Base-by-base conservation (phyloP, 1,284 basidiomycete species). In the Pascua sp. region DNA sequence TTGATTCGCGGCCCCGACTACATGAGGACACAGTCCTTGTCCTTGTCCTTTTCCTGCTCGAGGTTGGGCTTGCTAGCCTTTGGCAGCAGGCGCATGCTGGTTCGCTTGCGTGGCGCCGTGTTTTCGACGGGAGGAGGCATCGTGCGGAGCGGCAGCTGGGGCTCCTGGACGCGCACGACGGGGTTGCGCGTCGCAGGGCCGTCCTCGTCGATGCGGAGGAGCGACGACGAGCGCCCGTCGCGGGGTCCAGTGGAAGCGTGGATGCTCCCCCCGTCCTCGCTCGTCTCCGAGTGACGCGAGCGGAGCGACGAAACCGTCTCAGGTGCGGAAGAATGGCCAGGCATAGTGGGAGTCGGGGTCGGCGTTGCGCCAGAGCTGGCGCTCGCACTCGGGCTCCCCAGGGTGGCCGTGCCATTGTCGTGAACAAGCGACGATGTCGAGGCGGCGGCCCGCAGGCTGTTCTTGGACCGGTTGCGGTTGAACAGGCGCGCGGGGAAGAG, bases 201-300 rank as follows among this genome's bases (percentile, higher is more conserved):
- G 41, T 62, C 60, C 57, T 62, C 60, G 43, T 62, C 60, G 39
- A 62, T 62, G 24, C 60, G 60, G 32, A 62, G 49, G 13, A 62
- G 57, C 10, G 55, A 49, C 16, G 51, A 53, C 8, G 53, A 56
- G 12, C 50, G 56, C 24, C 24, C 24, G 48, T 55, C 53, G 24
- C 54, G 60, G 5, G 51, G 49, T 10, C 38, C 47, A 15, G 50
- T 52, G 43, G 44, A 51, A 5, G 18, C 24, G 24, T 32, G 24
- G 24, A 32, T 32, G 24, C 24, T 32, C 24, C 24, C 24, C 13
- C 52, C 49, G 42, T 62, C 60, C 18, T 57, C 56, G 47, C 56
- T 61, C 3, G 54, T 46, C 56, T 61, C 57, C 7, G 57, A 59
- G 46, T 58, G 60, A 18, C 51, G 56, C 11, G 53, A 56, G 42